phyloP scores from a whole-genome alignment of 1,284 basidiomycete species.

The Vanrija pseudolonga region DNA sequence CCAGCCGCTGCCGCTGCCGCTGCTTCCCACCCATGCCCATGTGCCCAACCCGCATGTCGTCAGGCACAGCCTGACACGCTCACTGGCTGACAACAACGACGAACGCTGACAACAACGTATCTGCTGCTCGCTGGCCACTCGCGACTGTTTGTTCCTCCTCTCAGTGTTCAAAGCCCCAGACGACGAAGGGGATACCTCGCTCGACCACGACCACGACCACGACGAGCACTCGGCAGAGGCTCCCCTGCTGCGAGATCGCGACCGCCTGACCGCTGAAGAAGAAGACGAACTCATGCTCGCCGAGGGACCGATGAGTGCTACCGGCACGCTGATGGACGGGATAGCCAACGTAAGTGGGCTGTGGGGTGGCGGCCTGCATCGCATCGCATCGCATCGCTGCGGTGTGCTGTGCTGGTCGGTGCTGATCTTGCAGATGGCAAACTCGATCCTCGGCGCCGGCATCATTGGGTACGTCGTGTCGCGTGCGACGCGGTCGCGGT shows the following conservation, averaged over 20 bases:
- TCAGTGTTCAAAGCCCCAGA: slow-evolving; percentile 34
- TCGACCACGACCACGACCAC: slow-evolving; percentile 18
- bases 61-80: no score
- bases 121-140: no score
- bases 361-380: neutral
- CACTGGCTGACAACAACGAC: no score
- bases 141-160: no score
- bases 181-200: slow-evolving; percentile 6
- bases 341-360: slow-evolving; percentile 43
- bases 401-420: neutral
- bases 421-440: slow-evolving; percentile 57
- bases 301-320: slow-evolving; percentile 30
- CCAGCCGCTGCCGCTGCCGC: no score
- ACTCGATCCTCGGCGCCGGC: slow-evolving; percentile 93
- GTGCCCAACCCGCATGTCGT: no score
- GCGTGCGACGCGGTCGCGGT: neutral
- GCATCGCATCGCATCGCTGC: no score
- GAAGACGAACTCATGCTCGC: slow-evolving; percentile 24
- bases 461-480: slow-evolving; percentile 68
- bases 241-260: slow-evolving; percentile 17
- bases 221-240: slow-evolving; percentile 27
- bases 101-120: no score
- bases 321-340: slow-evolving; percentile 43
- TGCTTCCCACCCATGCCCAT: no score
- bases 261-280: slow-evolving; percentile 13